Percentiles rank a stretch among this genome's conserved stretches.
Conservation (phyloP, 1,139 yeast genomes). For the Yamadazyma conglobata region DNA sequence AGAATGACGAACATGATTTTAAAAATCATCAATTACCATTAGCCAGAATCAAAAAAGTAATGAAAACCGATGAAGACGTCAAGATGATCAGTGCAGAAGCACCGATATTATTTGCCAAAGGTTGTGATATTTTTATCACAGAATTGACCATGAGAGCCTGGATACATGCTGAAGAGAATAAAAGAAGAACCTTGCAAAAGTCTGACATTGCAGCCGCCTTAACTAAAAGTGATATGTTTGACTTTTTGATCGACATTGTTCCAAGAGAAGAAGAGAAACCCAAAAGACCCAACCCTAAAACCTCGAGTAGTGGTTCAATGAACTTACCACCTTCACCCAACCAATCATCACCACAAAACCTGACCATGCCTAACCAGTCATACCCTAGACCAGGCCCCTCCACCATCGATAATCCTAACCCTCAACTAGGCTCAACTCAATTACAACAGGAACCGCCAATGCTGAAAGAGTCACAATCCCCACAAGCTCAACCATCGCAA, state of each 20-base stretch:
- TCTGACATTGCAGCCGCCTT: conserved; percentile 94
- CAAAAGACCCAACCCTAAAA: conserved; percentile 25
- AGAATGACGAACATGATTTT: conserved; percentile 86
- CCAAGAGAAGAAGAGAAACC: conserved; percentile 76
- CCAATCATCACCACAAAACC: too few relatives aligned
- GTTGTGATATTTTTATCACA: conserved; percentile 94
- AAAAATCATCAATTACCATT: conserved; percentile 91
- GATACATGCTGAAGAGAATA: conserved; percentile 97
- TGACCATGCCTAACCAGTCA: too few relatives aligned
- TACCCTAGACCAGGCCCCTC: too few relatives aligned
- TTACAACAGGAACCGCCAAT: too few relatives aligned
- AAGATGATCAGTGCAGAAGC: conserved; percentile 98
- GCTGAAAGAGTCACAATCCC: too few relatives aligned
- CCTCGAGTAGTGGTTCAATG: conserved; percentile 3
- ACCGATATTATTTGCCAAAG: conserved; percentile 93
- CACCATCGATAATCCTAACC: too few relatives aligned
- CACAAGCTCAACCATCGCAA: conserved; percentile 4
- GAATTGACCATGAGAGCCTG: conserved; percentile 98
- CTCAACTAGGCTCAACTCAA: too few relatives aligned
- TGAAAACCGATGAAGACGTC: conserved; percentile 98
- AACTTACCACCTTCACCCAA: background rate
- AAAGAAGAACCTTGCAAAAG: conserved; percentile 87
- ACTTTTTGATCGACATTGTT: conserved; percentile 89
- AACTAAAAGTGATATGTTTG: conserved; percentile 95
- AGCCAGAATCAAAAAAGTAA: conserved; percentile 91